Evolutionary conservation across 352 stramenopile species (phyloP).

Genomic region (Phytophthora cajani): DNA sequence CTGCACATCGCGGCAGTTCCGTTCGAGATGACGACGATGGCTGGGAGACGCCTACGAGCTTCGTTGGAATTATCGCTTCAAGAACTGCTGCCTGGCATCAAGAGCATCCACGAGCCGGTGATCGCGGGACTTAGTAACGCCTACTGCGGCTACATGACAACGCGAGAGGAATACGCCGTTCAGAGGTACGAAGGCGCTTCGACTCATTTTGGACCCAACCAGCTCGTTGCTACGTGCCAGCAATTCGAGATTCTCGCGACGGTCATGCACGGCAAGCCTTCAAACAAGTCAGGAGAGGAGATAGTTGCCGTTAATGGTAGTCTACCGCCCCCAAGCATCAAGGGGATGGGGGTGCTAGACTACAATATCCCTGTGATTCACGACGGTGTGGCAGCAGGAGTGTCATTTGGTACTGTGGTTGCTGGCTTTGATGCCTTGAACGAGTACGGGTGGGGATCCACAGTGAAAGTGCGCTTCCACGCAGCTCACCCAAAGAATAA

Average conservation of each 20-base stretch:
- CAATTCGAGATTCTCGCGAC: conserved; percentile 76
- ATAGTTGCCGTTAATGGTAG: conserved; percentile 4
- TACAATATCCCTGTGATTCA: conserved; percentile 83
- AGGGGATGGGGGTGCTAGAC: conserved; percentile 67
- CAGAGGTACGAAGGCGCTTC: conserved; percentile 91
- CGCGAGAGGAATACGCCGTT: conserved; percentile 84
- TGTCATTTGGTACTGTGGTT: conserved; percentile 65
- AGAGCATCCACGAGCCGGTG: conserved; percentile 52
- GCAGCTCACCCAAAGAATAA: conserved; percentile 87
- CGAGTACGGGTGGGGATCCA: conserved; percentile 54
- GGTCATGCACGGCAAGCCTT: conserved; percentile 31
- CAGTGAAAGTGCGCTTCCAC: conserved; percentile 70
- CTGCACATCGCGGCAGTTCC: conserved; percentile 76
- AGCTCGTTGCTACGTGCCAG: conserved; percentile 80
- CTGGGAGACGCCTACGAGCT: conserved; percentile 65
- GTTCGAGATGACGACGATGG: conserved; percentile 89
- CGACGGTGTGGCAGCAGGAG: conserved; percentile 54
- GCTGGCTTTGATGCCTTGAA: conserved; percentile 45
- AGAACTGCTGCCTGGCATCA: conserved; percentile 16
- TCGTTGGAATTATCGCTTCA: conserved; percentile 43
- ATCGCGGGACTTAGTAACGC: conserved; percentile 83
- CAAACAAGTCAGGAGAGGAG: conserved; percentile 5
- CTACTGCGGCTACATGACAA: conserved; percentile 88
- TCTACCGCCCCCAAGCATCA: conserved; percentile 55
- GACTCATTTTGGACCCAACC: conserved; percentile 89